These are phyloP conservation scores for Russula dissimulans DNA, from an alignment of 768 basidiomycete species.

Conservation along the genomic window DNA sequence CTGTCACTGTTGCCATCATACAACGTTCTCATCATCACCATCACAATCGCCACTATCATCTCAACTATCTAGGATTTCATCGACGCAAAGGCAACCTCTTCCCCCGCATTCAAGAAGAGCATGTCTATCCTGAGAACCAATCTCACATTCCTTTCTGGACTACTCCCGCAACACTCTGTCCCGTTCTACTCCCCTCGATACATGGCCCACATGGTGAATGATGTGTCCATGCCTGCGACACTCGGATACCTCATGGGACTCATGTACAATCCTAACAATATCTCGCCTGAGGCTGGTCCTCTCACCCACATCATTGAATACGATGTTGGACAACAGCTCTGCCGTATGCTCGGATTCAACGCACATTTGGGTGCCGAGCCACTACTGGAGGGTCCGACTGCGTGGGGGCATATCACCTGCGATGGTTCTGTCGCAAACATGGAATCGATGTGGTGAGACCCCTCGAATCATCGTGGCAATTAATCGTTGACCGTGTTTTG, in stretches of 20 bases:
- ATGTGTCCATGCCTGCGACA: constrained; percentile 26
- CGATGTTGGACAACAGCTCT: constrained; percentile 33
- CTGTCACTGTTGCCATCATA: background rate
- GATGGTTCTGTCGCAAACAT: constrained; percentile 39
- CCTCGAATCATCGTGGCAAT: background rate
- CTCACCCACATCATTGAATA: constrained; percentile 32
- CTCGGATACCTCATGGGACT: constrained; percentile 23
- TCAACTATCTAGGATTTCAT: constrained; percentile 20
- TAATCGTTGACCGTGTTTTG: background rate
- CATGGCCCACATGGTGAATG: constrained; percentile 33
- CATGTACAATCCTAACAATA: constrained; percentile 37
- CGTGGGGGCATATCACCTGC: constrained; percentile 38
- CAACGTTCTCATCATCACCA: background rate
- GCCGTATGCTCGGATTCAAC: constrained; percentile 33
- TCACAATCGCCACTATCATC: too few relatives aligned
- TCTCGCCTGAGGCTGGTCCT: constrained; percentile 34
- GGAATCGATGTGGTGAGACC: constrained; percentile 36
- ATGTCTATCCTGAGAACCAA: constrained; percentile 21
- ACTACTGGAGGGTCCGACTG: background rate
- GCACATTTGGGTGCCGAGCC: constrained; percentile 1
- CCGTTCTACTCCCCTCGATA: constrained; percentile 36
- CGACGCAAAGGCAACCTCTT: constrained; percentile 15
- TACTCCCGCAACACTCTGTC: constrained; percentile 27
- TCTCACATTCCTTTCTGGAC: constrained; percentile 13
- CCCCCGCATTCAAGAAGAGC: constrained; percentile 19